phyloP scores from a whole-genome alignment of 805 yeast species.

The Wickerhamomyces bovis region DNA sequence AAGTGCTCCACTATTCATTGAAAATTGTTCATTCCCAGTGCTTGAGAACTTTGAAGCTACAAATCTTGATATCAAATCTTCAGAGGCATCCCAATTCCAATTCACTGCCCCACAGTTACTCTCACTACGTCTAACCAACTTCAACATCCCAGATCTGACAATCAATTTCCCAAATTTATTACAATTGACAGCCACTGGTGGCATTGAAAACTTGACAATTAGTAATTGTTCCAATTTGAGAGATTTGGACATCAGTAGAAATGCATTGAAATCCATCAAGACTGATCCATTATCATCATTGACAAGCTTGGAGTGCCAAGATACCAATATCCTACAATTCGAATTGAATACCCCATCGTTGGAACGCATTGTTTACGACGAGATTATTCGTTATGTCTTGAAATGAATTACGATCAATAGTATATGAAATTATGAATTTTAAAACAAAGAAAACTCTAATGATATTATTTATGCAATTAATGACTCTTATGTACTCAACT shows the following conservation, averaged over 20 bases:
- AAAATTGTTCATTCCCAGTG: conserved; percentile 10
- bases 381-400: conserved; percentile 2
- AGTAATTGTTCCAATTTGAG: conserved; percentile 1
- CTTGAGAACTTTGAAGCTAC: conserved; percentile 9
- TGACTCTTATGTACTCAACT: background rate
- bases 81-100: conserved; percentile 4
- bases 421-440: background rate
- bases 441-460: too few relatives aligned
- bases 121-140: conserved; percentile 6
- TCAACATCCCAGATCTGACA: conserved; percentile 3
- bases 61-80: conserved; percentile 10
- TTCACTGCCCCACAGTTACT: conserved; percentile 9
- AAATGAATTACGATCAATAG: background rate
- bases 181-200: conserved; percentile 9
- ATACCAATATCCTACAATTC: conserved; percentile 3
- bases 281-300: conserved; percentile 1
- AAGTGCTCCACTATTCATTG: conserved; percentile 9
- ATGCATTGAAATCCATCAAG: conserved; percentile 1
- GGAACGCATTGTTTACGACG: conserved; percentile 6
- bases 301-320: conserved; percentile 8
- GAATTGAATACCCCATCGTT: conserved; percentile 8
- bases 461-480: background rate
- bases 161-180: conserved; percentile 6
- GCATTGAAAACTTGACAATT: conserved; percentile 4
- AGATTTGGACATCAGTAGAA: conserved; percentile 8